These are phyloP conservation scores for Aspergillus texensis DNA, from an alignment of 2,329 filamentous ascomycete species.

Conservation along the genomic window DNA sequence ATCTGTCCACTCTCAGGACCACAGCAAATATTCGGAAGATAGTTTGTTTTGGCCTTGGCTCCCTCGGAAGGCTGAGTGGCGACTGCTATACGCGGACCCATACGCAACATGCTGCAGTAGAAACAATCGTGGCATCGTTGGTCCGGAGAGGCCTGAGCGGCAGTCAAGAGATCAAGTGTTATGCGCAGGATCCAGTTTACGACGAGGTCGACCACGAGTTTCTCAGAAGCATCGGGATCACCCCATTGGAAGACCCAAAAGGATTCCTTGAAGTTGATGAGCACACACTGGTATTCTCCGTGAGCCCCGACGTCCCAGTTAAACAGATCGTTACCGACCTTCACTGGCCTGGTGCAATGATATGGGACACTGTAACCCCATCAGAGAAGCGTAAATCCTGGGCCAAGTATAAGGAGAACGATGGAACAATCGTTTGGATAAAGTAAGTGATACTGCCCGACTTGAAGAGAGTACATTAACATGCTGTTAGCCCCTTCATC, in stretches of 20 bases:
- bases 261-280: constrained; percentile 44
- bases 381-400: constrained; percentile 15
- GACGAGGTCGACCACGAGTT: constrained; percentile 21
- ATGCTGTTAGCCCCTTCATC: constrained; percentile 17
- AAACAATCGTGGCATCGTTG: constrained; percentile 23
- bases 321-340: constrained; percentile 45
- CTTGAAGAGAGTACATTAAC: neutral
- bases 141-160: constrained; percentile 9
- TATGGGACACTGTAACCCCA: constrained; percentile 27
- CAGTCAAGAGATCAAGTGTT: constrained; percentile 22
- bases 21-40: constrained; percentile 24
- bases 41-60: constrained; percentile 28
- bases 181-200: constrained; percentile 32
- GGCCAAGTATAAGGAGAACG: constrained; percentile 15
- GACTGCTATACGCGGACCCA: constrained; percentile 15
- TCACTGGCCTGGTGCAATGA: constrained; percentile 36
- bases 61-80: constrained; percentile 11
- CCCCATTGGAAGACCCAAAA: constrained; percentile 30
- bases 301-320: constrained; percentile 36
- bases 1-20: constrained; percentile 13
- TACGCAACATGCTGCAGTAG: constrained; percentile 29
- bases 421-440: constrained; percentile 22
- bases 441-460: constrained; percentile 13
- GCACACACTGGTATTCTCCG: constrained; percentile 41
- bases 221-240: constrained; percentile 23